Evolutionary conservation across 2,329 filamentous ascomycete species (phyloP), one percentile per base, ranked within the genome.

Genomic region (Phyllosticta paracitricarpa): DNA sequence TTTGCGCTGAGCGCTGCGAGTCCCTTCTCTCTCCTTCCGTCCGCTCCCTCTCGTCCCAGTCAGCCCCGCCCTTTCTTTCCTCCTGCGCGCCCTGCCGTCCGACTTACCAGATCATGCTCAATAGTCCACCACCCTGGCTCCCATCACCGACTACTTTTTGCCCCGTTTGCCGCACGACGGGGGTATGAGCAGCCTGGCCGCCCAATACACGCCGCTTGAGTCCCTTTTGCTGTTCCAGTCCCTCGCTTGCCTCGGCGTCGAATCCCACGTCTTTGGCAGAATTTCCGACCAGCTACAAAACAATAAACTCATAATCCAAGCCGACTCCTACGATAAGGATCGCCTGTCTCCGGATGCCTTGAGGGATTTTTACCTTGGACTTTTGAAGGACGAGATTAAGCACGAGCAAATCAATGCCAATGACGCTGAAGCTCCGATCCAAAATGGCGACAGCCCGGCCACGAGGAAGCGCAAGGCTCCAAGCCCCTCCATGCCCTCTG

Each of bases 201-300:
- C 84, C 71, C 79, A 81, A 70, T 92, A 94, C 77, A 93, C 90
- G 71, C 84, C 87, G 68, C 88, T 95, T 79, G 91, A 96, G 82
- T 89, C 87, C 71, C 82, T 95, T 64, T 83, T 94, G 66, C 82
- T 96, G 70, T 93, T 94, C 77, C 89, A 93, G 76, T 87, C 87
- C 64, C 82, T 95, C 65, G 82, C 85, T 66, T 79, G 80, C 67
- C 81, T 89, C 74, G 88, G 88, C 70, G 78, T 85, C 66, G 82
- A 85, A 66, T 78, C 84, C 58, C 73, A 80, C 64, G 84, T 83
- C 71, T 94, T 95, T 76, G 77, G 78, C 69, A 81, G 81, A 67
- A 89, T 94, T 65, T 91, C 91, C 62, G 82, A 88, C 65, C 77
- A 87, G 63, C 83, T 97, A 65, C 87, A 83, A 74, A 85, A 81